These are phyloP conservation scores for Phytophthora europaea DNA, from an alignment of 352 stramenopile species.

Conservation along the genomic window DNA sequence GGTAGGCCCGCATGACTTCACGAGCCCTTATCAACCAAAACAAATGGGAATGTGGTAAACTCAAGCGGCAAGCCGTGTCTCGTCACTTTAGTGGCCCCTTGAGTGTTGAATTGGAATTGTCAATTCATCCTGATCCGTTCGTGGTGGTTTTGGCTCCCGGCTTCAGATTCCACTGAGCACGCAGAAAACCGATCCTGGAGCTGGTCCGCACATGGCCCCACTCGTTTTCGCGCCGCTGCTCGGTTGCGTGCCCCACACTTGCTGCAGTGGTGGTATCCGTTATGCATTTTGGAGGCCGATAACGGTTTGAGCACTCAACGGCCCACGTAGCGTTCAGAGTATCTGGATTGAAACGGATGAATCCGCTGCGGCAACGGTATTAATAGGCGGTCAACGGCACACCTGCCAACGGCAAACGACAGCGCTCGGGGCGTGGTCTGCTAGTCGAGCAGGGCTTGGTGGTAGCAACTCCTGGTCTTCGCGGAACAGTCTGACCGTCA, in stretches of 20 bases:
- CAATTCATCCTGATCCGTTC: constrained; percentile 39
- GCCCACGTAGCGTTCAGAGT: constrained; percentile 27
- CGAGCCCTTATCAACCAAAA: not conserved
- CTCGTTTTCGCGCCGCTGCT: constrained; percentile 11
- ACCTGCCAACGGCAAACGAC: constrained; percentile 26
- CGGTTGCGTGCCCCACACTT: constrained; percentile 7
- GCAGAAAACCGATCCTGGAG: constrained; percentile 25
- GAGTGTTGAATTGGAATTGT: constrained; percentile 39
- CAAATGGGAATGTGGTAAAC: constrained; percentile 16
- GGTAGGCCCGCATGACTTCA: constrained; percentile 17
- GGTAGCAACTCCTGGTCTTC: constrained; percentile 31
- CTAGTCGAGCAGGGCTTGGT: constrained; percentile 5
- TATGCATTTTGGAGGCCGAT: constrained; percentile 27
- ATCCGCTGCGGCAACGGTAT: constrained; percentile 43
- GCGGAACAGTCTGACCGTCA: constrained; percentile 35
- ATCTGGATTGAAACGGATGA: constrained; percentile 35
- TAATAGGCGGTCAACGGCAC: constrained; percentile 45
- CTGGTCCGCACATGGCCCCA: not conserved
- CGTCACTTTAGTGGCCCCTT: constrained; percentile 37
- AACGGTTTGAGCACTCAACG: constrained; percentile 30
- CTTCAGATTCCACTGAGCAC: constrained; percentile 13
- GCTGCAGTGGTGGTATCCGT: constrained; percentile 31
- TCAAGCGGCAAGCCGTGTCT: constrained; percentile 23
- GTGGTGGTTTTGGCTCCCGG: constrained; percentile 36
- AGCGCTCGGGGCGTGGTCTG: not conserved